Evolutionary conservation across 257 asterid genomes (phyloP), one percentile per base, ranked within the genome.

Genomic region (Nicotiana otophora): DNA sequence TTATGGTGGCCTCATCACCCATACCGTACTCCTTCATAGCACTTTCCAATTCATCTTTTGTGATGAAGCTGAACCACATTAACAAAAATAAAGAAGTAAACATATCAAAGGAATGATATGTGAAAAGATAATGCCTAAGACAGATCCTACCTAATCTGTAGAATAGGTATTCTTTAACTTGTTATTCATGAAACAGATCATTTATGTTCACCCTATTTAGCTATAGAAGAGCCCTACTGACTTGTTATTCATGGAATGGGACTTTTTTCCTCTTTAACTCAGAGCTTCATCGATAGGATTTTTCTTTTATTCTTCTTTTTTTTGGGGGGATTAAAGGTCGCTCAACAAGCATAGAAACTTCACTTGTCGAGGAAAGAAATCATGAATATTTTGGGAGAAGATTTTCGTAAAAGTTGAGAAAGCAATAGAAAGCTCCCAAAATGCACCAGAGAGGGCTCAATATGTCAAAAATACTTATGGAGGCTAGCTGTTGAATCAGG

Each of bases 21-120:
- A 92, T 89, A 30, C 92, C 92, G 4, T 92, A 88, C 81, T 90
- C 92, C 86, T 90, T 90, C 96, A 92, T 92, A 28, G 96, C 96
- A 84, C 85, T 84, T 87, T 90, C 92, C 82, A 92, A 92, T 87
- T 92, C 96, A 84, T 92, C 96, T 83, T 86, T 90, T 55, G 96
- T 92, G 67, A 92, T 92, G 85, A 86, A 85, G 48, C 96, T 92
- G 92, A 82, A 75, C 28, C 28, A 51, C 46, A 75, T 75, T 15
- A 26, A 75, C 46, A 28, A 75, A 82, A 84, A 26, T 26, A 15
- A 7, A 75, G 17, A 26, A 36, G 8, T 74, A 36, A 48, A 16
- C 28, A 46, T 74, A 62, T 51, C 3, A 75, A 75, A 30, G 46
- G 28, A 26, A 14, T 51, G 80, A 51, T 48, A 14, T 48, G 62